phyloP scores from a whole-genome alignment of 2,329 filamentous ascomycete species.

The Escovopsis weberi region DNA sequence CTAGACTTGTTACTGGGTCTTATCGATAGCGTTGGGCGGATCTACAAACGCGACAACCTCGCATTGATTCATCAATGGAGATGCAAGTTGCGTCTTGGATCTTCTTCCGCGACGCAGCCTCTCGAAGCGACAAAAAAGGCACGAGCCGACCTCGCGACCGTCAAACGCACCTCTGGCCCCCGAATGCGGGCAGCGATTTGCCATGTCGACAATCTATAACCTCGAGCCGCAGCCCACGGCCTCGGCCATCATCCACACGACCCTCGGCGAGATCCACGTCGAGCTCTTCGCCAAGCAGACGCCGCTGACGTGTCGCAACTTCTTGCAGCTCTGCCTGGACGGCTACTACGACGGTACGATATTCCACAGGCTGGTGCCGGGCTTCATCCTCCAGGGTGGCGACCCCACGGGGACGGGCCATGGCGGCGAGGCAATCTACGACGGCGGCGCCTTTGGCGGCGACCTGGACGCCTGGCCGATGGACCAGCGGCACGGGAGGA shows the following conservation, averaged over 20 bases:
- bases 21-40: no score
- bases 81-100: background rate
- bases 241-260: conserved; percentile 82
- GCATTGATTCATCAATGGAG: background rate
- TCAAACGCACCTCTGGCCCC: no score
- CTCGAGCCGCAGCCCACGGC: conserved; percentile 90
- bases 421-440: conserved; percentile 84
- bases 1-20: background rate
- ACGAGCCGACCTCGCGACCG: no score
- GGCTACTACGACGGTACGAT: conserved; percentile 90
- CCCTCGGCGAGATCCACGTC: conserved; percentile 73
- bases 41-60: background rate
- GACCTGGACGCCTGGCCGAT: conserved; percentile 60
- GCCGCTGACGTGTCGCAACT: conserved; percentile 83
- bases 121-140: background rate
- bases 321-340: conserved; percentile 86
- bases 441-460: conserved; percentile 61
- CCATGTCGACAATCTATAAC: conserved; percentile 84
- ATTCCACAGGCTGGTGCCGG: conserved; percentile 84
- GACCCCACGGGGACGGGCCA: conserved; percentile 87
- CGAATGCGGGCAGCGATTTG: no score
- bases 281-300: conserved; percentile 93
- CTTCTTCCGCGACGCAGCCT: background rate
- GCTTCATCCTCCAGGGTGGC: conserved; percentile 88
- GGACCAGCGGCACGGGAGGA: conserved; percentile 47